A percentile compares a stretch with the other conserved stretches of the same genome.
Evolutionary conservation across 2,329 filamentous ascomycete species (phyloP).

Genomic region (Laburnicola sp.): DNA sequence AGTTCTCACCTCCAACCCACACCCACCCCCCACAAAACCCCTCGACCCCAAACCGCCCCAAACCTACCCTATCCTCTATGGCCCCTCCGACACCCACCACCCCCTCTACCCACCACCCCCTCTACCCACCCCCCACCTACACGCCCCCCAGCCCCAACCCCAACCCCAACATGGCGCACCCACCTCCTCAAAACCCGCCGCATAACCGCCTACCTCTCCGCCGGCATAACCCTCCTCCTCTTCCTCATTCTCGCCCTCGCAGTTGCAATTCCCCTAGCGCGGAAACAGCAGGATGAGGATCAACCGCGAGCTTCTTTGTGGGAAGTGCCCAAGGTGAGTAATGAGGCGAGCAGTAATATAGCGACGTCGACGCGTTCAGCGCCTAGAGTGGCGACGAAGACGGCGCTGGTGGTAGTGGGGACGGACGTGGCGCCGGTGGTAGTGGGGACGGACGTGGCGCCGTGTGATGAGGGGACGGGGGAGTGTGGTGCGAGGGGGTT

Average conservation of each 20-base stretch:
- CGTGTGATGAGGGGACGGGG: too few species aligned
- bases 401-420: too few species aligned
- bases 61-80: neutral
- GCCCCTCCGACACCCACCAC: neutral
- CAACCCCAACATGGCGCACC: neutral
- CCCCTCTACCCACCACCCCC: neutral
- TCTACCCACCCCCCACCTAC: neutral
- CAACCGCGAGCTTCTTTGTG: neutral
- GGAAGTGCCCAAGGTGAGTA: neutral
- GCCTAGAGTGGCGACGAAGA: too few species aligned
- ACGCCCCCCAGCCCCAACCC: neutral
- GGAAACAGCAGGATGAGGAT: neutral
- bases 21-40: too few species aligned
- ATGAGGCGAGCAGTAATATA: too few species aligned
- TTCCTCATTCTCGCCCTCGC: neutral
- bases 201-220: neutral
- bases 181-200: neutral
- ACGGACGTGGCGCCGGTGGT: too few species aligned
- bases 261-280: neutral
- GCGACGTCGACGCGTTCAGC: too few species aligned
- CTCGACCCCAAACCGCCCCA: too few species aligned
- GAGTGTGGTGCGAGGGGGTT: too few species aligned
- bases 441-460: too few species aligned
- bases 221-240: neutral
- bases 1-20: too few species aligned